phyloP scores from a whole-genome alignment of 306 rosid genomes.

The Pachyrhizus erosus region DNA sequence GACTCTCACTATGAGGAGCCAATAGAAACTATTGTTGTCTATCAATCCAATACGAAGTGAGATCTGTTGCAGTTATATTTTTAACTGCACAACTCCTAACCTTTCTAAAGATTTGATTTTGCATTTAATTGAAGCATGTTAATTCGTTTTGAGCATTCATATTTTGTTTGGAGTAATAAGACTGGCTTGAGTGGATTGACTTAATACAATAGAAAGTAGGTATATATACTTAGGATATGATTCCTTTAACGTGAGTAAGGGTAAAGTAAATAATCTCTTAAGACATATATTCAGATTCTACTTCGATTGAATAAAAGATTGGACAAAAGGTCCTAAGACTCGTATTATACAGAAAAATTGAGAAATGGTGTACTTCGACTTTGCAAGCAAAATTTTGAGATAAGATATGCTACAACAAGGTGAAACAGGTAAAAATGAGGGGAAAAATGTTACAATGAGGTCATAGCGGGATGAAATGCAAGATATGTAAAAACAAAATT shows the following conservation, averaged over 20 bases:
- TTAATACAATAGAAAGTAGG: not conserved
- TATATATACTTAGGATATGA: not conserved
- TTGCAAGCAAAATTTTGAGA: constrained; percentile 34
- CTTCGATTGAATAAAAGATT: constrained; percentile 2
- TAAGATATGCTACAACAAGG: constrained; percentile 23
- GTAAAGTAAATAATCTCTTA: not conserved
- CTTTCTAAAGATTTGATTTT: not conserved
- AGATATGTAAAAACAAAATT: constrained; percentile 4
- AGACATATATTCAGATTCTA: not conserved
- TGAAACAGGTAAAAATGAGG: not conserved
- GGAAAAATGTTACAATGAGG: constrained; percentile 17
- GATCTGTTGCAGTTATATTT: not conserved
- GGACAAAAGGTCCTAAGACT: not conserved
- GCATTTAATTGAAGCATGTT: not conserved
- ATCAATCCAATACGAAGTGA: not conserved
- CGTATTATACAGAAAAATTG: constrained; percentile 10
- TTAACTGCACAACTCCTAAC: not conserved
- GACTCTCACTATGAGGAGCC: not conserved
- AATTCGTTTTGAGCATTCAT: not conserved
- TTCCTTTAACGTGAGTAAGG: not conserved
- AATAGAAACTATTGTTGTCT: not conserved
- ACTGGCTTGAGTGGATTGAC: not conserved
- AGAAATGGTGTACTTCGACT: not conserved
- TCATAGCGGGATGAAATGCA: constrained; percentile 28
- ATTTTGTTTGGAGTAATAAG: not conserved